These are phyloP conservation scores for Boletales sp. DNA, from an alignment of 768 basidiomycete species.

Conservation along the genomic window DNA sequence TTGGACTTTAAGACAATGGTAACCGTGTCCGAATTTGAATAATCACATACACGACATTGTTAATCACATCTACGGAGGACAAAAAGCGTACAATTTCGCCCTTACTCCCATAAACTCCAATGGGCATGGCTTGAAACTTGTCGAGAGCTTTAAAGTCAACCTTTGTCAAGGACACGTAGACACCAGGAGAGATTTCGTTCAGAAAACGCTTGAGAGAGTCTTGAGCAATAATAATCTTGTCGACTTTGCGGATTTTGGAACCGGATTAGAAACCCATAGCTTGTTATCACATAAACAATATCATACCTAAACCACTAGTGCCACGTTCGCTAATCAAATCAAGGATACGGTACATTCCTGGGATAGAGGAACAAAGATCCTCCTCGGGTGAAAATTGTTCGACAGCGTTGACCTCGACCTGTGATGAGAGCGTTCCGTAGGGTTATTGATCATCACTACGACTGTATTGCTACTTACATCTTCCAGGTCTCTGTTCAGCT, in stretches of 20 bases:
- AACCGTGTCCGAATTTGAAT: neutral
- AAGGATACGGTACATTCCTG: constrained; percentile 49
- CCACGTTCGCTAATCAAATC: constrained; percentile 52
- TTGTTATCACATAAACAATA: neutral
- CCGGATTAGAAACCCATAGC: no score
- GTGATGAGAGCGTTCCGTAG: neutral
- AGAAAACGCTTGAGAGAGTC: constrained; percentile 46
- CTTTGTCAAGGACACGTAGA: constrained; percentile 52
- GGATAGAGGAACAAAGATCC: constrained; percentile 31
- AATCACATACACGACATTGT: constrained; percentile 37
- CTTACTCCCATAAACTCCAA: constrained; percentile 58
- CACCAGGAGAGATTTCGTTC: constrained; percentile 46
- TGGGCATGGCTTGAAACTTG: constrained; percentile 38
- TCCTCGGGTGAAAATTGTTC: constrained; percentile 11
- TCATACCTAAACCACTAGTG: constrained; percentile 49
- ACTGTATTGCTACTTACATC: constrained; percentile 6
- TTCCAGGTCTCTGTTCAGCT: constrained; percentile 6
- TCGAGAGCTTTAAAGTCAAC: constrained; percentile 58
- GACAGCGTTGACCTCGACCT: constrained; percentile 16
- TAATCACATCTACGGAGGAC: constrained; percentile 33
- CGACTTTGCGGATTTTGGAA: constrained; percentile 36
- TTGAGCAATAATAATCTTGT: constrained; percentile 61
- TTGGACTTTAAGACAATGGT: neutral
- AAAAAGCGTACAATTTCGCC: constrained; percentile 48
- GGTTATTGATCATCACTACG: neutral